phyloP scores from a whole-genome alignment of 371 early-diverging fungal genomes.

The Lichtheimia corymbifera region DNA sequence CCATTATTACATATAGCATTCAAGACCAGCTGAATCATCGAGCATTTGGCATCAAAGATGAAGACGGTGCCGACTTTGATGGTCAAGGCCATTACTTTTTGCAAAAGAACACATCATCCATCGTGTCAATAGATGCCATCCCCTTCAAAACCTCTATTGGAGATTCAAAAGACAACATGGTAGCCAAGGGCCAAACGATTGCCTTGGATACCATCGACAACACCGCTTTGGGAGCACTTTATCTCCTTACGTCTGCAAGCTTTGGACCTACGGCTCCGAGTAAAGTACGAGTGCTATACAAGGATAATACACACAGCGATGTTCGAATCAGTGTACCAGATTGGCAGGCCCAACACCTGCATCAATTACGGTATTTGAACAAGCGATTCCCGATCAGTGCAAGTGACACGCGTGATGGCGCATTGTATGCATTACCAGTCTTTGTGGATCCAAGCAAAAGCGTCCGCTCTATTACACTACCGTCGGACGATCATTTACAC shows the following conservation, averaged over 20 bases:
- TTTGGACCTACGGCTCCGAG: constrained; percentile 22
- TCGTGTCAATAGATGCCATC: constrained; percentile 13
- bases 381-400: constrained; percentile 7
- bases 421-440: constrained; percentile 21
- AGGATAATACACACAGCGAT: constrained; percentile 21
- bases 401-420: constrained; percentile 6
- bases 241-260: constrained; percentile 25
- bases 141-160: constrained; percentile 7
- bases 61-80: constrained; percentile 18
- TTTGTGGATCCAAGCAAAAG: constrained; percentile 24
- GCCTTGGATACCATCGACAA: constrained; percentile 22
- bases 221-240: constrained; percentile 20
- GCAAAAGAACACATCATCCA: constrained; percentile 3
- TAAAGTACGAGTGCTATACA: constrained; percentile 20
- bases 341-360: constrained; percentile 28
- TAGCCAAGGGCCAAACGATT: constrained; percentile 28
- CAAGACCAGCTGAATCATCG: background rate
- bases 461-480: constrained; percentile 14
- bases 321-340: constrained; percentile 30
- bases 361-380: constrained; percentile 4
- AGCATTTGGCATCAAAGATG: background rate
- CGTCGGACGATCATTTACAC: constrained; percentile 11
- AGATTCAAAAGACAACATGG: constrained; percentile 19
- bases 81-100: constrained; percentile 14
- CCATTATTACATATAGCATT: background rate